These are phyloP conservation scores for Daldinia bambusicola DNA, from an alignment of 495 filamentous ascomycete genomes.

Conservation along the genomic window DNA sequence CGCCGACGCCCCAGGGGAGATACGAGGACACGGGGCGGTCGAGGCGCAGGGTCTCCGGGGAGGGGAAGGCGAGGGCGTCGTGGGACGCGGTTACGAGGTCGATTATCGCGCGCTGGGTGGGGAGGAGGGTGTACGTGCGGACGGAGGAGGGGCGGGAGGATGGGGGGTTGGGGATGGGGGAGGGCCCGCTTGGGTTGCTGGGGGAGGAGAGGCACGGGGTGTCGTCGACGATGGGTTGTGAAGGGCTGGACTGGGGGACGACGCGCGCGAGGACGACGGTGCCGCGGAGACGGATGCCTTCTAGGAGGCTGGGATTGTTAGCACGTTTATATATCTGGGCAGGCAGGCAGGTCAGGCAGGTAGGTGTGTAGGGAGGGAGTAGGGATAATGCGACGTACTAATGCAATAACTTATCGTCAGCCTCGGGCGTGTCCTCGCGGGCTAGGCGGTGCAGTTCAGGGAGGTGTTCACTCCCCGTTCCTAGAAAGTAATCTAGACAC, in stretches of 20 bases:
- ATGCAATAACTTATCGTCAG: conserved; percentile 44
- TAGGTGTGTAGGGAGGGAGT: not conserved
- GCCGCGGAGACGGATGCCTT: conserved; percentile 71
- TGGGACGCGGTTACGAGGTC: conserved; percentile 69
- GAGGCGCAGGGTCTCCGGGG: conserved; percentile 69
- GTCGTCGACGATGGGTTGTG: conserved; percentile 61
- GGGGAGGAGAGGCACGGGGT: conserved; percentile 53
- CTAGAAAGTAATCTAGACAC: conserved; percentile 77
- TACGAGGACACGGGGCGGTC: conserved; percentile 71
- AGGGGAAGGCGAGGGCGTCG: conserved; percentile 72
- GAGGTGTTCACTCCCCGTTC: conserved; percentile 63
- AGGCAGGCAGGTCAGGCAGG: too few species aligned
- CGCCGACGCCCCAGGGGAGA: conserved; percentile 70
- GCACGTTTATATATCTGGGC: conserved; percentile 23
- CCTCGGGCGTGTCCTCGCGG: conserved; percentile 35
- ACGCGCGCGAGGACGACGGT: conserved; percentile 67
- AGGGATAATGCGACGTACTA: conserved; percentile 40
- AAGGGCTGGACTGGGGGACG: conserved; percentile 46
- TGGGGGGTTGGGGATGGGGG: conserved; percentile 37
- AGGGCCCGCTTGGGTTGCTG: conserved; percentile 8
- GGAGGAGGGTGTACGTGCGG: conserved; percentile 36
- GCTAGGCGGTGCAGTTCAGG: conserved; percentile 66
- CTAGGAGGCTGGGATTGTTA: conserved; percentile 54
- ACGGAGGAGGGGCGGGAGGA: conserved; percentile 10
- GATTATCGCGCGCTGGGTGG: conserved; percentile 51